Conservation (phyloP, 2,329 filamentous ascomycete species). For the Leptosphaerulina australis region DNA sequence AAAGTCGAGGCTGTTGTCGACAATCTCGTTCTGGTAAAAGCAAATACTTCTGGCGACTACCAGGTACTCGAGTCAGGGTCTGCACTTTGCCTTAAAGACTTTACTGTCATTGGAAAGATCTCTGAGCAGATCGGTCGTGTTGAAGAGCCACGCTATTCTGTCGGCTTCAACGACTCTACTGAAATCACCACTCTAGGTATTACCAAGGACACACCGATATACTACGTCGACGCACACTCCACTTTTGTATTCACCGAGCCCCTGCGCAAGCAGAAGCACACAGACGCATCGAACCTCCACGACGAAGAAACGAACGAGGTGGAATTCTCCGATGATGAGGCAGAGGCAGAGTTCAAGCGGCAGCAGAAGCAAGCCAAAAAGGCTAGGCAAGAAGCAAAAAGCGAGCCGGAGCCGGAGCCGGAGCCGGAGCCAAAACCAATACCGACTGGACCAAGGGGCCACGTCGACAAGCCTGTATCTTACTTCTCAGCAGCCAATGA, state of each 20-base stretch:
- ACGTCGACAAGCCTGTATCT: slow-evolving; percentile 26
- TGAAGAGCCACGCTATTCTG: slow-evolving; percentile 82
- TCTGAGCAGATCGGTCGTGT: slow-evolving; percentile 86
- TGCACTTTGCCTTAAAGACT: slow-evolving; percentile 77
- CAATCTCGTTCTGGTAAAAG: slow-evolving; percentile 78
- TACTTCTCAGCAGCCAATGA: slow-evolving; percentile 31
- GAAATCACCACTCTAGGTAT: slow-evolving; percentile 72
- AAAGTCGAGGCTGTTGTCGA: slow-evolving; percentile 77
- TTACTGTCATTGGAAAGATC: slow-evolving; percentile 79
- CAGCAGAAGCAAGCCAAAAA: slow-evolving; percentile 65
- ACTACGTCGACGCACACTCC: slow-evolving; percentile 79
- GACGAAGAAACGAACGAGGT: slow-evolving; percentile 93
- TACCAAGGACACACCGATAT: slow-evolving; percentile 72
- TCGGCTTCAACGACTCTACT: slow-evolving; percentile 72
- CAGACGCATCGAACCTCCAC: slow-evolving; percentile 92
- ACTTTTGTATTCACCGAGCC: slow-evolving; percentile 86
- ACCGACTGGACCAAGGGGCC: slow-evolving; percentile 29
- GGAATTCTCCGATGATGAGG: slow-evolving; percentile 97
- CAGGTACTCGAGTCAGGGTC: slow-evolving; percentile 85
- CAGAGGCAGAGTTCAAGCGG: slow-evolving; percentile 77
- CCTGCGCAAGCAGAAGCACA: slow-evolving; percentile 79
- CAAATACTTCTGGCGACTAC: slow-evolving; percentile 77
- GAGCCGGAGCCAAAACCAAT: slow-evolving; percentile 22
- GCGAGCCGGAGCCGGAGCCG: slow-evolving; percentile 28
- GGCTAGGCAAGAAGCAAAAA: slow-evolving; percentile 40